These are phyloP conservation scores for Psilocybe mexicana DNA, from an alignment of 1,284 basidiomycete species.

Conservation along the genomic window DNA sequence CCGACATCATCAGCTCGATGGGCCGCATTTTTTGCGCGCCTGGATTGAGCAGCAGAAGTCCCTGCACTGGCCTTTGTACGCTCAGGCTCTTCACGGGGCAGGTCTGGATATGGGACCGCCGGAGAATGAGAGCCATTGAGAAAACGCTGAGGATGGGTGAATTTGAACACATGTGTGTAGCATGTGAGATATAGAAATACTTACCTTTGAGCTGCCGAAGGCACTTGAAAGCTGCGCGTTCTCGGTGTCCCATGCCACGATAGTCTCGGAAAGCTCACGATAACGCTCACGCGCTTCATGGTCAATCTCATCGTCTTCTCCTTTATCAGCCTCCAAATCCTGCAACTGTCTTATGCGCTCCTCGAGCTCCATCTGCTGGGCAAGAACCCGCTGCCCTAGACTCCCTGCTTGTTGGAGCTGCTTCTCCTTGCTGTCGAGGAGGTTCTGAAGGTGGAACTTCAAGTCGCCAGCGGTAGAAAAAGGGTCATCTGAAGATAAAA, in stretches of 20 bases:
- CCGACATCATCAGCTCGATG: slow-evolving; percentile 84
- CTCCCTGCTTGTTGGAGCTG: slow-evolving; percentile 89
- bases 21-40: slow-evolving; percentile 83
- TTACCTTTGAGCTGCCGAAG: slow-evolving; percentile 65
- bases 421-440: slow-evolving; percentile 86
- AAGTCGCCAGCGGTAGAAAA: slow-evolving; percentile 62
- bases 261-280: slow-evolving; percentile 75
- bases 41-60: slow-evolving; percentile 70
- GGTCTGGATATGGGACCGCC: slow-evolving; percentile 37
- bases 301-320: slow-evolving; percentile 63
- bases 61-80: slow-evolving; percentile 43
- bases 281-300: slow-evolving; percentile 70
- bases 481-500: slow-evolving; percentile 30
- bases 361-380: slow-evolving; percentile 90
- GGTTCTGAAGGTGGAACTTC: slow-evolving; percentile 73
- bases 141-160: slow-evolving; percentile 28
- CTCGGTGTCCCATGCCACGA: slow-evolving; percentile 80
- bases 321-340: slow-evolving; percentile 57
- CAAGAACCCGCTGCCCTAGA: slow-evolving; percentile 88
- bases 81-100: slow-evolving; percentile 46
- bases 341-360: slow-evolving; percentile 81
- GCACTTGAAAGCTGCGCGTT: slow-evolving; percentile 78
- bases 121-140: slow-evolving; percentile 40
- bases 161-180: not conserved
- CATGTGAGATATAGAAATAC: slow-evolving; percentile 23